These are phyloP conservation scores for Rubia tinctorum DNA, from an alignment of 305 asterid genomes.

Conservation along the genomic window DNA sequence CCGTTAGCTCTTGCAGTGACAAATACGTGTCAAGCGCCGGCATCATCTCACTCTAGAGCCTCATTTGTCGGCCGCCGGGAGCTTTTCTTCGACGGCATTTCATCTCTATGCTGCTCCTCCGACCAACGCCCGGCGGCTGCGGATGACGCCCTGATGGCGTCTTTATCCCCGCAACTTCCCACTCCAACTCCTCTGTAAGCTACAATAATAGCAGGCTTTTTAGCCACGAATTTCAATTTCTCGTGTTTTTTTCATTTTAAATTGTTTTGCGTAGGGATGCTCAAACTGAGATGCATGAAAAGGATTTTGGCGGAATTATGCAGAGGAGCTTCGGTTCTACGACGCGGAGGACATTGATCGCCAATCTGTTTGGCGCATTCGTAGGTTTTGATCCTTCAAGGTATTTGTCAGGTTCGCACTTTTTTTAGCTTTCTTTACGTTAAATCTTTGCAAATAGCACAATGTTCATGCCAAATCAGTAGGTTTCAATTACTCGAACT, in stretches of 20 bases:
- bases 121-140: conserved; percentile 15
- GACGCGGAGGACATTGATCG: conserved; percentile 63
- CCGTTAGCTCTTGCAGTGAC: not conserved
- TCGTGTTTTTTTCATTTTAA: not conserved
- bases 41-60: conserved; percentile 7
- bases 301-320: conserved; percentile 20
- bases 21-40: conserved; percentile 2
- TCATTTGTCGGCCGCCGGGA: conserved; percentile 65
- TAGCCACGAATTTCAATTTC: not conserved
- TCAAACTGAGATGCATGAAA: conserved; percentile 21
- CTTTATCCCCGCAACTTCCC: conserved; percentile 31
- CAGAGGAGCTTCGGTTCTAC: conserved; percentile 31
- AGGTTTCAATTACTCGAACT: not conserved
- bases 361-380: conserved; percentile 40
- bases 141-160: conserved; percentile 25
- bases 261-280: conserved; percentile 28
- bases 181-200: conserved; percentile 36
- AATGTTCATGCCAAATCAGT: not conserved
- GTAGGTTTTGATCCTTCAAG: conserved; percentile 67
- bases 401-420: conserved; percentile 76
- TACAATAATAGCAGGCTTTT: not conserved
- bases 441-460: not conserved
- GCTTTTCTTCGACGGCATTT: conserved; percentile 61
- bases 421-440: conserved; percentile 17
- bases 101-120: conserved; percentile 40